Conservation (phyloP, 2,329 filamentous ascomycete species). For the Aspergillus sp. region DNA sequence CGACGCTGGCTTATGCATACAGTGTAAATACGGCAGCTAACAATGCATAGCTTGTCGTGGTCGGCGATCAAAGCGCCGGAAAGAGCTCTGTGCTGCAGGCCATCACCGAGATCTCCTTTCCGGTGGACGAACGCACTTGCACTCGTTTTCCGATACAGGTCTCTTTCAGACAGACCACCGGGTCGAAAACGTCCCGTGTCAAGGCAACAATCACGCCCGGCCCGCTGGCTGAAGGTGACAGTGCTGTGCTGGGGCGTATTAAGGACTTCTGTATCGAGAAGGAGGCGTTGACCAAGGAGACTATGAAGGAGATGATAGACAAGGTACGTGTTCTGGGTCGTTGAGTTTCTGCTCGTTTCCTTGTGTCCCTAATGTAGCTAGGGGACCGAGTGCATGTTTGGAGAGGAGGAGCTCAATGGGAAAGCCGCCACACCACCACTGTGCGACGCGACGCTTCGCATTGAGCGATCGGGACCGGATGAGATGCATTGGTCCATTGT, state of each 20-base stretch:
- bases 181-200: neutral
- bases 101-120: conserved; percentile 7
- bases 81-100: conserved; percentile 15
- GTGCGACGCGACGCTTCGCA: conserved; percentile 41
- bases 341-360: neutral
- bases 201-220: conserved; percentile 3
- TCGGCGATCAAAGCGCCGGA: conserved; percentile 9
- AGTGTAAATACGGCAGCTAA: neutral
- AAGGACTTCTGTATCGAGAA: neutral
- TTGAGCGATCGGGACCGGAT: conserved; percentile 60
- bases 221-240: neutral
- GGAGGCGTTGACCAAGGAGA: neutral
- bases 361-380: neutral
- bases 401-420: neutral
- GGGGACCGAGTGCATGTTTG: neutral
- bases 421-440: neutral
- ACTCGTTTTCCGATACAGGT: conserved; percentile 10
- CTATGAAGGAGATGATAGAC: conserved; percentile 2
- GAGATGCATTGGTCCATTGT: conserved; percentile 62
- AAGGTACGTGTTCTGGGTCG: neutral
- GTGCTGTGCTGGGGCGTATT: neutral
- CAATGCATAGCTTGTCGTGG: neutral
- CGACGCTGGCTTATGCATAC: no score
- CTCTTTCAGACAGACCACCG: conserved; percentile 5
- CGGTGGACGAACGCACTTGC: conserved; percentile 1